Evolutionary conservation across 2,329 filamentous ascomycete genomes (phyloP), one percentile per base, ranked within the genome.

Genomic region (Simplicillium aogashimaense): DNA sequence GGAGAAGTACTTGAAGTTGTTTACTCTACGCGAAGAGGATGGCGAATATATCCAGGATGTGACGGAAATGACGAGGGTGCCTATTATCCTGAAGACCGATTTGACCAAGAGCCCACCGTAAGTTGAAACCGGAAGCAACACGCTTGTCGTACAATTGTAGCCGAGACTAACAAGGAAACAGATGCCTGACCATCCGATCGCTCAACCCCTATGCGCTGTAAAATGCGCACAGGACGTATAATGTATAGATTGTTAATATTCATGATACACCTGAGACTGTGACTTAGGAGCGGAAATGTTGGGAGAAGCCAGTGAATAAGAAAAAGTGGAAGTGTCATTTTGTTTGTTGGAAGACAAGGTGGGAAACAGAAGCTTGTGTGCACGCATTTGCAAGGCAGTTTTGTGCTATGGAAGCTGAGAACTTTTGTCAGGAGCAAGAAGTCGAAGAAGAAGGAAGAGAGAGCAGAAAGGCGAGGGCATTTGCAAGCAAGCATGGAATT

Each of bases 101-200:
- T 76, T 98, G 55, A 86, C 75, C 67, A 98, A 98, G 85, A 97
- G 90, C 69, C 92, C 92, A 67, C 92, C 92, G 89, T 98, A 84
- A 81, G 92, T 90, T 17, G 20, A 3, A 7, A 39, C 35, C 16
- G 8, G 20, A 16, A 10, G 32, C 29, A 12, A 14, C 37, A 33
- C 16, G 31, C 34, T 31, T 18, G 30, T 15, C 11, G 31, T 33
- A 37, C 3, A 20, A 20, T 3, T 17, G 34, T 33, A 31, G 13
- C 20, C 20, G 20, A 25, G 20, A 40, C 58, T 58, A 50, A 61
- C 45, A 25, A 20, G 35, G 12, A 13, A 13, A 13, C 39, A 88
- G 83, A 52, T 89, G 84, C 69, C 63, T 89, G 61, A 88, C 84
- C n/a, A 88, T 88, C 55, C 80, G 84, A 46, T 87, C 83, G 31